These are phyloP conservation scores for Carex cristatella DNA, from an alignment of 176 grass and related monocot genomes.

Conservation along the genomic window DNA sequence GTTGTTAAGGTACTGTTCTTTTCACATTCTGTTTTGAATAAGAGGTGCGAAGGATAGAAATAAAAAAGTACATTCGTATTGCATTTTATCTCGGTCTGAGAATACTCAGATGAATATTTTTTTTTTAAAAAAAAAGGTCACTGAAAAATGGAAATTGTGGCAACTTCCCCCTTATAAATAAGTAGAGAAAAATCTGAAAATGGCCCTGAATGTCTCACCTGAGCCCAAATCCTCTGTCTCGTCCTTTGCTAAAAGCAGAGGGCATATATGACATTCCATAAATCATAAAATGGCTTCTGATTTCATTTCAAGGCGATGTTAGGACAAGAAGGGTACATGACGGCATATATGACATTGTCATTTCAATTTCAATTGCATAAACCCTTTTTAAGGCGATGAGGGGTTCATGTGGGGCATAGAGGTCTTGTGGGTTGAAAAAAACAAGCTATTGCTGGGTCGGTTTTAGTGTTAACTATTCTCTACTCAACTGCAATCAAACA, in stretches of 20 bases:
- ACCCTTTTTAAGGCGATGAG: background rate
- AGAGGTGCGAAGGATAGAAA: background rate
- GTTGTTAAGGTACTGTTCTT: constrained; percentile 87
- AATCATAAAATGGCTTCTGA: background rate
- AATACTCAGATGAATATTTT: background rate
- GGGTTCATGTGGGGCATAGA: background rate
- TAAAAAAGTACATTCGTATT: background rate
- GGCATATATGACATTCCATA: background rate
- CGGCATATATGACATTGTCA: background rate
- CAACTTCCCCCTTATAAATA: background rate
- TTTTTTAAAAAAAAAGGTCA: background rate
- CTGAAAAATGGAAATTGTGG: background rate
- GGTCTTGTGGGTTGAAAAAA: background rate
- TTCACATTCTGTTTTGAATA: constrained; percentile 1
- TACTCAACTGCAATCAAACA: background rate
- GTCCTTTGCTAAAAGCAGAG: background rate
- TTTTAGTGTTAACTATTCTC: background rate
- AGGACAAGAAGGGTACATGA: background rate
- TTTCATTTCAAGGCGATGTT: background rate
- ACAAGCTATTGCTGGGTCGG: background rate
- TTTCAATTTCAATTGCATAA: no score
- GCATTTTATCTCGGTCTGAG: background rate
- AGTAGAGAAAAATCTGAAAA: background rate
- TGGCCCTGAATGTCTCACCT: background rate
- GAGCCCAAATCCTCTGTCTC: background rate